These are phyloP conservation scores for Dactylellina parvicollis DNA, from an alignment of 2,329 filamentous ascomycete species.

Conservation along the genomic window DNA sequence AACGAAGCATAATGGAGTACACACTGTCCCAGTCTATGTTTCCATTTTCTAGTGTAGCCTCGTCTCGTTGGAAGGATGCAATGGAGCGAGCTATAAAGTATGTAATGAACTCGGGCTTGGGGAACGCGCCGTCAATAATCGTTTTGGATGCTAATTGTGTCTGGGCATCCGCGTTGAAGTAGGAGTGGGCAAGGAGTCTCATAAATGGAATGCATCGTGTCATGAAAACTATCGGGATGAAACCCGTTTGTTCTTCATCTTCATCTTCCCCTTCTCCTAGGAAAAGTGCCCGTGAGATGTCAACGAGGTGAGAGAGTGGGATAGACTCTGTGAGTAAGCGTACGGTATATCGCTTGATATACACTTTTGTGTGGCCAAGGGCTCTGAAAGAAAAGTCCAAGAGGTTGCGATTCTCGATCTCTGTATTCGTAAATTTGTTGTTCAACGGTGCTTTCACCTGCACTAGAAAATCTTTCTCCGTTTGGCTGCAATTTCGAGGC, in stretches of 20 bases:
- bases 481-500: neutral
- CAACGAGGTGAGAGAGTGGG: slow-evolving; percentile 17
- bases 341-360: slow-evolving; percentile 22
- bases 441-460: slow-evolving; percentile 17
- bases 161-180: neutral
- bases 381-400: slow-evolving; percentile 20
- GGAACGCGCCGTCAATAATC: slow-evolving; percentile 7
- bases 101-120: neutral
- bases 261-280: neutral
- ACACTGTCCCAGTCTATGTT: slow-evolving; percentile 8
- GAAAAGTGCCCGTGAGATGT: slow-evolving; percentile 7
- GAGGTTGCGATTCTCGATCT: slow-evolving; percentile 35
- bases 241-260: slow-evolving; percentile 6
- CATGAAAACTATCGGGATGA: slow-evolving; percentile 5
- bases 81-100: slow-evolving; percentile 18
- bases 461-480: slow-evolving; percentile 30
- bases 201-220: slow-evolving; percentile 32
- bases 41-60: neutral
- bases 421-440: neutral
- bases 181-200: slow-evolving; percentile 18
- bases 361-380: slow-evolving; percentile 18
- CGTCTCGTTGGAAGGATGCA: slow-evolving; percentile 17
- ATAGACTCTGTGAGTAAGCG: slow-evolving; percentile 20
- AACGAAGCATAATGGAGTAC: slow-evolving; percentile 15
- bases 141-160: neutral